A percentile compares a stretch with the other conserved stretches of the same genome.
Evolutionary conservation across 192 early-diverging fungal species (phyloP).

Genomic region (Nowakowskiella sp.): DNA sequence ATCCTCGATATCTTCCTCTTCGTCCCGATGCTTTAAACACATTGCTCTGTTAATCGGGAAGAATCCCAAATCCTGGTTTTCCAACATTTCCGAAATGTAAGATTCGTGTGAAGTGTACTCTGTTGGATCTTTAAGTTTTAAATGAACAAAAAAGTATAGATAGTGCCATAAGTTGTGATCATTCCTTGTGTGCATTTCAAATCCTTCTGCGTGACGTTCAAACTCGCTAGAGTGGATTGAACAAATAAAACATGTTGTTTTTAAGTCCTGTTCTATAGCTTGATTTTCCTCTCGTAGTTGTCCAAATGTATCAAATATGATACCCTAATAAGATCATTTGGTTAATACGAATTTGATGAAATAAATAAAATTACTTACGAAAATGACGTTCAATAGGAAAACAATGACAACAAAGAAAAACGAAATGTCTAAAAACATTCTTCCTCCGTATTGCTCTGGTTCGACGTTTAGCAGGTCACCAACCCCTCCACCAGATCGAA

Average conservation of each 20-base stretch:
- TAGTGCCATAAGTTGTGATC: slow-evolving; percentile 36
- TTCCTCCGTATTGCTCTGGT: slow-evolving; percentile 20
- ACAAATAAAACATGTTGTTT: slow-evolving; percentile 23
- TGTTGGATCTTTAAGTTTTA: slow-evolving; percentile 25
- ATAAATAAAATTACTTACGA: slow-evolving; percentile 10
- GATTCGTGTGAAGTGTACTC: slow-evolving; percentile 34
- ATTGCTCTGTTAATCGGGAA: slow-evolving; percentile 30
- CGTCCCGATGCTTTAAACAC: slow-evolving; percentile 13
- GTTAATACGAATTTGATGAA: slow-evolving; percentile 1
- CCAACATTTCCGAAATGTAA: slow-evolving; percentile 21
- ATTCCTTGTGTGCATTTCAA: slow-evolving; percentile 24
- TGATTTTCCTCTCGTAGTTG: slow-evolving; percentile 28
- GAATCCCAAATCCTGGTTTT: slow-evolving; percentile 19
- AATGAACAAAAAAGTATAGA: slow-evolving; percentile 29
- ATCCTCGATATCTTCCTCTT: background rate
- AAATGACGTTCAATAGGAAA: slow-evolving; percentile 30
- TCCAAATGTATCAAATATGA: slow-evolving; percentile 33
- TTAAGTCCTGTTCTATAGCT: slow-evolving; percentile 25
- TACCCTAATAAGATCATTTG: slow-evolving; percentile 13
- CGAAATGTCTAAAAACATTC: slow-evolving; percentile 20
- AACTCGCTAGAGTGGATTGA: slow-evolving; percentile 29
- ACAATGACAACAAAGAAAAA: slow-evolving; percentile 32
- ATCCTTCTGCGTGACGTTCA: slow-evolving; percentile 24
- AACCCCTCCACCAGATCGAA: slow-evolving; percentile 27
- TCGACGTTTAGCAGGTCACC: slow-evolving; percentile 22